A percentile compares a stretch with the other conserved stretches of the same genome.
Conservation (phyloP, 805 yeast genomes). For the Nakazawaea siamensis region DNA sequence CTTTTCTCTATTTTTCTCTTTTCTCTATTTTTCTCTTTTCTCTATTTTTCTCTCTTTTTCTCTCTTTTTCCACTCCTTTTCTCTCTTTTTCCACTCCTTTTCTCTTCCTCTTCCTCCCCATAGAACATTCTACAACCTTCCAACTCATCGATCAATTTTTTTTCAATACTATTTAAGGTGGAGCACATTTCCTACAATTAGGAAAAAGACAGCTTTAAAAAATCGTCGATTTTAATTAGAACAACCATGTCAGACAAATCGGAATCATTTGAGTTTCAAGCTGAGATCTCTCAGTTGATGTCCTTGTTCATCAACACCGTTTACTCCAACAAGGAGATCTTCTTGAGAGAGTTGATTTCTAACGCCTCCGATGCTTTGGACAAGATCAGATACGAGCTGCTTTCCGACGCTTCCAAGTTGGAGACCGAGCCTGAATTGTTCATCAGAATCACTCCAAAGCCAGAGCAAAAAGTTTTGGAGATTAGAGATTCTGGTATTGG, state of each 20-base stretch:
- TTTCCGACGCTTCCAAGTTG: constrained; percentile 83
- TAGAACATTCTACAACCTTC: neutral
- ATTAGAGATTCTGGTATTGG: constrained; percentile 99
- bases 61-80: neutral
- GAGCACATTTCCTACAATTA: too few species aligned
- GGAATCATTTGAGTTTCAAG: constrained; percentile 95
- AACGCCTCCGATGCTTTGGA: constrained; percentile 99
- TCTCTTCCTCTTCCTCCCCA: neutral
- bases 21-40: too few species aligned
- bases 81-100: neutral
- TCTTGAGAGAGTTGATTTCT: constrained; percentile 97
- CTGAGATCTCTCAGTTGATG: constrained; percentile 99
- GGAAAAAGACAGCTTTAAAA: too few species aligned
- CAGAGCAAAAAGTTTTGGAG: constrained; percentile 90
- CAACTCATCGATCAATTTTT: neutral
- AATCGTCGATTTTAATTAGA: too few species aligned
- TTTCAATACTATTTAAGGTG: neutral
- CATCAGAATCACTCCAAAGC: constrained; percentile 95
- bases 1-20: too few species aligned
- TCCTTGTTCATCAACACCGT: constrained; percentile 99
- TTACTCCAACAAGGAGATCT: constrained; percentile 98
- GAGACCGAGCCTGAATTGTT: constrained; percentile 94
- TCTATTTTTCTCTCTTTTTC: neutral
- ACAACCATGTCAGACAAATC: constrained; percentile 22
- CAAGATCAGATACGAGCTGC: constrained; percentile 95